Percentiles rank a stretch among this genome's conserved stretches.
These are phyloP conservation scores for Trichoderma gamsii DNA, from an alignment of 495 filamentous ascomycete genomes.

Conservation along the genomic window DNA sequence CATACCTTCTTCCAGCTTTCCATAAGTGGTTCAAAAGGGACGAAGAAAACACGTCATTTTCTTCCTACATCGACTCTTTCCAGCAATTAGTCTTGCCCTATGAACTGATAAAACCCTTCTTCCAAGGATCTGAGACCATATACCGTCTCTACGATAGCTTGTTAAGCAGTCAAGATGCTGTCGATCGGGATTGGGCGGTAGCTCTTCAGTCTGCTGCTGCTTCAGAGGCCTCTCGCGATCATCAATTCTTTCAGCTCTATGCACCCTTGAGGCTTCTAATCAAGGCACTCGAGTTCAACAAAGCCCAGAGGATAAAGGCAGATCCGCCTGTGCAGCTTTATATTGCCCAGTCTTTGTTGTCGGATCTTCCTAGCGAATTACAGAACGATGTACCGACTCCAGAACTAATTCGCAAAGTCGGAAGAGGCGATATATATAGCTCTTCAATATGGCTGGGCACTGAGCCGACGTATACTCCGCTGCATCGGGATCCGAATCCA, in stretches of 20 bases:
- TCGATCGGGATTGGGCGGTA: background rate
- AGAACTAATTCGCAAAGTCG: conserved; percentile 49
- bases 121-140: background rate
- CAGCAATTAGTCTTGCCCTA: background rate
- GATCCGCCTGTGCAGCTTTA: conserved; percentile 50
- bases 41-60: background rate
- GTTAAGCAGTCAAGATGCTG: background rate
- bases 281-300: conserved; percentile 33
- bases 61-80: background rate
- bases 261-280: conserved; percentile 34
- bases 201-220: conserved; percentile 5
- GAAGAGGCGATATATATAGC: conserved; percentile 73
- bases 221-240: background rate
- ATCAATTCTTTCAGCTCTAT: conserved; percentile 30
- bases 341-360: conserved; percentile 74
- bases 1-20: background rate
- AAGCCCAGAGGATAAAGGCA: background rate
- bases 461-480: conserved; percentile 78
- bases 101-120: background rate
- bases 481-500: conserved; percentile 89
- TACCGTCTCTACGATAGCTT: background rate
- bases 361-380: conserved; percentile 54
- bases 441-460: conserved; percentile 84
- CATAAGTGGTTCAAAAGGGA: background rate
- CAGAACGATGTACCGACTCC: conserved; percentile 65